Evolutionary conservation across 1,284 basidiomycete species (phyloP).

Genomic region (Xerocomus subilludens): DNA sequence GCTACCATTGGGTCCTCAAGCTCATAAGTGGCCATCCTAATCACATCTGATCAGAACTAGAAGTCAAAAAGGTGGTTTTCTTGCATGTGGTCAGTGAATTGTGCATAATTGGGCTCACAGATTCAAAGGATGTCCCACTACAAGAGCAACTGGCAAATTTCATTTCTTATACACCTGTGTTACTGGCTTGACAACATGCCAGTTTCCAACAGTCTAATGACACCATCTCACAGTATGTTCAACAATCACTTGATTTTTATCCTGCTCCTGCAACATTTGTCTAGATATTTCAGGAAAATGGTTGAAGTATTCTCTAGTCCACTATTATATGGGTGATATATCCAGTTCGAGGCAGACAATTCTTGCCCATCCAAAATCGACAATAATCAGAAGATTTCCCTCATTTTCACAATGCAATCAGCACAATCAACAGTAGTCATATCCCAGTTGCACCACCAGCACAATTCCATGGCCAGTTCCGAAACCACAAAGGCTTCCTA

Average conservation of each 20-base stretch:
- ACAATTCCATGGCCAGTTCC: background rate
- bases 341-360: background rate
- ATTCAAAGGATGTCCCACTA: background rate
- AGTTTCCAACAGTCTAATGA: background rate
- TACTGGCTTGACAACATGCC: background rate
- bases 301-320: background rate
- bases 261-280: too few species aligned
- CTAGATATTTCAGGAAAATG: slow-evolving; percentile 23
- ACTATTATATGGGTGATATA: slow-evolving; percentile 3
- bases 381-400: slow-evolving; percentile 16
- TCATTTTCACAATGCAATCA: slow-evolving; percentile 12
- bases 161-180: background rate
- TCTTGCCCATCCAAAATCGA: background rate
- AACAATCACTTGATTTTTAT: too few species aligned
- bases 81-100: too few species aligned
- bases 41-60: too few species aligned
- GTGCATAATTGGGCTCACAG: too few species aligned
- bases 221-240: too few species aligned
- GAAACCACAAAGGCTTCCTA: slow-evolving; percentile 35
- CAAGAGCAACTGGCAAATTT: background rate
- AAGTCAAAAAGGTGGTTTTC: too few species aligned
- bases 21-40: too few species aligned
- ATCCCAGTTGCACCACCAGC: background rate
- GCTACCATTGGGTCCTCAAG: too few species aligned
- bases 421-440: too few species aligned